Base-by-base conservation (phyloP, 2,329 filamentous ascomycete species). In the Aspergillus uvarum region DNA sequence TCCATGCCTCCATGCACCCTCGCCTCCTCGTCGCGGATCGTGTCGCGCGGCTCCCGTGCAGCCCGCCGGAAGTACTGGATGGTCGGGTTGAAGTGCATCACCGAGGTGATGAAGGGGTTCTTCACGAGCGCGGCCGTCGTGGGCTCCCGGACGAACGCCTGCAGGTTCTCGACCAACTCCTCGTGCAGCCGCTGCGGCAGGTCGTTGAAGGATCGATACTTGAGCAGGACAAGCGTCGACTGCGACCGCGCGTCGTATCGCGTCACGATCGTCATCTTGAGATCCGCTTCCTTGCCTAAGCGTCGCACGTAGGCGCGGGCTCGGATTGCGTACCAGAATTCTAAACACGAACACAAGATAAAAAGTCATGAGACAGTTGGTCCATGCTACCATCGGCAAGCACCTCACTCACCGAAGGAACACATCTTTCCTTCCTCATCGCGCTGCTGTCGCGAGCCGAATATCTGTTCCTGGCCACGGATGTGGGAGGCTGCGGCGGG, bases 301-400 rank as follows among this genome's bases (percentile, higher is more conserved):
- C 52, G 47, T 42, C 24, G 56, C 14, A 58, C 56, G 26, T 58
- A 58, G 16, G 56, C 56, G 7, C 56, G n/a, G 14, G 56, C 56
- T 42, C 56, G 49, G 49, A 58, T 58, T 19, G 56, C 56, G 47
- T 58, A 58, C 56, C 56, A 58, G 56, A 58, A 58, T 53, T 58
- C 56, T 58, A 31, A 7, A 16, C 26, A 29, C 26, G 26, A 29
- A 7, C 26, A 29, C 26, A 29, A 29, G 2, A 26, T 2, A 29
- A 29, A 10, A 3, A 29, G 7, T 8, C 26, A 29, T 29, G 26
- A 29, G 26, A 8, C 26, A 7, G 7, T 29, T 8, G 26, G 26
- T 29, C 26, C 8, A 29, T 29, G 7, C 8, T 10, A 2, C 7
- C 26, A 29, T 16, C 4, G 32, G 11, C 14, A 16, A 16, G 22